phyloP scores from a whole-genome alignment of 1,284 basidiomycete genomes.

The Psilocybe mexicana region DNA sequence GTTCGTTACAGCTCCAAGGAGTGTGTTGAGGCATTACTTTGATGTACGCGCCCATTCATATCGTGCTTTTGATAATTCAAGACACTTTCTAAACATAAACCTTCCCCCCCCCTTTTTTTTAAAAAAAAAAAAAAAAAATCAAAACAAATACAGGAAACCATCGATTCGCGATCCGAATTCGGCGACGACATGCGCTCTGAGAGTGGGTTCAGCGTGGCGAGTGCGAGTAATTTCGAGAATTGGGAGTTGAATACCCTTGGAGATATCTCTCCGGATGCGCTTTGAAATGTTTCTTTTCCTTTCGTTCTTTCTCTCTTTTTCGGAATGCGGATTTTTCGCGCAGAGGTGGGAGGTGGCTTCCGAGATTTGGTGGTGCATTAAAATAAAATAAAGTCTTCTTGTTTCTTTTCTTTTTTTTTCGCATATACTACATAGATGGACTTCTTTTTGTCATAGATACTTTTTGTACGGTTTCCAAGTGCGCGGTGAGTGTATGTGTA shows the following conservation, averaged over 20 bases:
- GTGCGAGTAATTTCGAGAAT: slow-evolving; percentile 29
- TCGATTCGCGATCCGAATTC: slow-evolving; percentile 69
- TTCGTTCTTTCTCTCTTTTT: not conserved
- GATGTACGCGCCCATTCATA: slow-evolving; percentile 55
- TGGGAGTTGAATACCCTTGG: slow-evolving; percentile 63
- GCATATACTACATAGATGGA: no score
- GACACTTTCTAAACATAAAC: no score
- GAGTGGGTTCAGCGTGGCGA: slow-evolving; percentile 35
- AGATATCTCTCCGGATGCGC: slow-evolving; percentile 77
- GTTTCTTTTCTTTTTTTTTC: no score
- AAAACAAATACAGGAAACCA: slow-evolving; percentile 56
- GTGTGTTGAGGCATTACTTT: slow-evolving; percentile 91
- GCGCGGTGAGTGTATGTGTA: no score
- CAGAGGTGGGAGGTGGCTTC: no score
- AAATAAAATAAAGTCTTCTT: no score
- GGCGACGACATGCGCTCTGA: slow-evolving; percentile 67
- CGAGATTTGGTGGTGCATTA: no score
- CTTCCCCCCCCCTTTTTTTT: no score
- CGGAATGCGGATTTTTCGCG: not conserved
- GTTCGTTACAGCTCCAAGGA: slow-evolving; percentile 70
- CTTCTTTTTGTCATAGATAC: no score
- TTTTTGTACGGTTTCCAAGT: no score
- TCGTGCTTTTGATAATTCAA: not conserved
- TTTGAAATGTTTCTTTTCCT: slow-evolving; percentile 26
- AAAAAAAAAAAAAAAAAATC: no score